Conservation (phyloP, 495 filamentous ascomycete genomes). For the Echria macrotheca region DNA sequence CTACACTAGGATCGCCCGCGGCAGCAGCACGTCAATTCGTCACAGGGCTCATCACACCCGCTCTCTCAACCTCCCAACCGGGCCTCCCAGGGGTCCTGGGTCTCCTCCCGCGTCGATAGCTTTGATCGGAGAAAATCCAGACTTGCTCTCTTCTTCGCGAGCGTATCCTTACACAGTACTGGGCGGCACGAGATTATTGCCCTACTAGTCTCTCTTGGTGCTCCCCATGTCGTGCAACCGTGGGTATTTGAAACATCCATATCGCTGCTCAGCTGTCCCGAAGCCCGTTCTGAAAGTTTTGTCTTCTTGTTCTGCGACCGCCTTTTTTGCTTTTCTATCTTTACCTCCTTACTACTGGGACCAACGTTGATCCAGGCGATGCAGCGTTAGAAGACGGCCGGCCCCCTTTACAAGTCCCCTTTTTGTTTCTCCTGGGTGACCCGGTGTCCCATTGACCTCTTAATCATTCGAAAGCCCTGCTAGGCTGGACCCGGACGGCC, state of each 20-base stretch:
- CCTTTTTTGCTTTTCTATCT: neutral
- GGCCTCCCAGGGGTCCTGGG: too few species aligned
- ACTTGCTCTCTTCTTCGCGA: too few species aligned
- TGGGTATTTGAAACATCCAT: conserved; percentile 7
- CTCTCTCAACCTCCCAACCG: neutral
- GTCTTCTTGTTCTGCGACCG: neutral
- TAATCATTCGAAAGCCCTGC: neutral
- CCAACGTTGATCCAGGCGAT: conserved; percentile 5
- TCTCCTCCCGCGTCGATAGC: neutral
- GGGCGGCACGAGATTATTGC: conserved; percentile 19
- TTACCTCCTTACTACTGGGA: neutral
- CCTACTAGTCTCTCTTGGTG: neutral
- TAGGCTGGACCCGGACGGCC: conserved; percentile 23
- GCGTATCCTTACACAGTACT: too few species aligned
- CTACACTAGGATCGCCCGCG: conserved; percentile 11
- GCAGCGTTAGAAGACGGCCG: too few species aligned
- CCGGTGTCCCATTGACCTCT: conserved; percentile 11
- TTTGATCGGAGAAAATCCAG: neutral
- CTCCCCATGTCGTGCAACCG: conserved; percentile 4
- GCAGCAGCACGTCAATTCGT: conserved; percentile 18
- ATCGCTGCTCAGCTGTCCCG: neutral
- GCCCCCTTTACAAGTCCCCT: too few species aligned
- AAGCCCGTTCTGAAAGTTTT: neutral
- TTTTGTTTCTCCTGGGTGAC: too few species aligned
- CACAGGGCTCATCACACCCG: conserved; percentile 14